Evolutionary conservation across 495 filamentous ascomycete genomes (phyloP), one percentile per base, ranked within the genome.

Genomic region (Cercophora newfieldiana): DNA sequence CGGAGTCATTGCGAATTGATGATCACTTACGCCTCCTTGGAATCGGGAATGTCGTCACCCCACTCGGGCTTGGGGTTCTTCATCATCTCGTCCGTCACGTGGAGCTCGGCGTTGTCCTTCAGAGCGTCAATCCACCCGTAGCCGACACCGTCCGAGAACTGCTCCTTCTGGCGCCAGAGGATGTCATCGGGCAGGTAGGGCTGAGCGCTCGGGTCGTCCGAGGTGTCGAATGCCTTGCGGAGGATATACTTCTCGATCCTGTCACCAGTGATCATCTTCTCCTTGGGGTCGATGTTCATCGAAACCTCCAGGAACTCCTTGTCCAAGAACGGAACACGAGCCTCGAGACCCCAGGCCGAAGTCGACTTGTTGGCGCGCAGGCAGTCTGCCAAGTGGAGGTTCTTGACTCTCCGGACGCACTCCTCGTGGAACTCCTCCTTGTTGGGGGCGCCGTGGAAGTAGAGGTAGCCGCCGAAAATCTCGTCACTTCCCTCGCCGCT

Each of bases 61-160:
- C 95, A 99, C 77, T 97, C 93, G 28, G 91, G 86, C 85, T 97
- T 97, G 58, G 94, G 93, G 84, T 93, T 92, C 83, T 91, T 92
- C 88, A 99, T 88, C 87, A 96, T 93, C 83, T 98, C 95, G 74
- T 97, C 93, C 24, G 90, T 94, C 49, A 99, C 90, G 48, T 94
- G 85, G 62, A 86, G 74, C 79, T 94, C 92, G 66, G 95, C 96
- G 66, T 89, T 88, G 76, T 97, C 96, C 84, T 97, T 99, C 54
- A 99, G 85, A 18, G 88, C 91, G 75, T 99, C 96, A 78, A 98
- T 97, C 95, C 95, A 99, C 66, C 96, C 93, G 82, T 99, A 99
- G 63, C 95, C 95, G 67, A 99, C 96, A 77, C 95, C 95, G 74
- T 99, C 95, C 61, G 89, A 92, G 82, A 99, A 99, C 82, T 98